These are phyloP conservation scores for Cicer arietinum DNA, from an alignment of 306 rosid species.

Conservation along the genomic window DNA sequence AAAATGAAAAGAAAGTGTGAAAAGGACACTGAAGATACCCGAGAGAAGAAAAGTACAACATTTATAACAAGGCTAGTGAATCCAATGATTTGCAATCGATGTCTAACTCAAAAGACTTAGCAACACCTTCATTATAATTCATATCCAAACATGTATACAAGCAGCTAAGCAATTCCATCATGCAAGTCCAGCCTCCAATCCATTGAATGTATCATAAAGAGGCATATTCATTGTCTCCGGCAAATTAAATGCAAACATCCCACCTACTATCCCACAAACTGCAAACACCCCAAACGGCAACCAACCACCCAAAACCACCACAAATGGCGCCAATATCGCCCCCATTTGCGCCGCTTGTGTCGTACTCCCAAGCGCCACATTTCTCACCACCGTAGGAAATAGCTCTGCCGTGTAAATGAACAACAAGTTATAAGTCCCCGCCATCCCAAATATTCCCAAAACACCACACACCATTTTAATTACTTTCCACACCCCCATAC, in stretches of 20 bases:
- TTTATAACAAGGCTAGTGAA: no score
- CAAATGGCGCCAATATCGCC: slow-evolving; percentile 80
- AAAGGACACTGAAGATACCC: no score
- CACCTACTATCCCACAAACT: slow-evolving; percentile 61
- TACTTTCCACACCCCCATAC: slow-evolving; percentile 56
- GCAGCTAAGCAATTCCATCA: neutral
- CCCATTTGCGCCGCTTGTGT: slow-evolving; percentile 87
- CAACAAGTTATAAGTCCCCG: slow-evolving; percentile 79
- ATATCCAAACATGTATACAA: no score
- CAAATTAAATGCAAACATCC: slow-evolving; percentile 66
- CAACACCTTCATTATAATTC: no score
- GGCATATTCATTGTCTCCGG: slow-evolving; percentile 87
- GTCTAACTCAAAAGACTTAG: no score
- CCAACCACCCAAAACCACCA: slow-evolving; percentile 79
- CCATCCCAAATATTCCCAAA: slow-evolving; percentile 88
- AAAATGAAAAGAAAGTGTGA: no score
- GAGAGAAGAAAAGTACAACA: no score
- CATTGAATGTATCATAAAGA: slow-evolving; percentile 74
- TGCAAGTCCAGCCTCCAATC: slow-evolving; percentile 52
- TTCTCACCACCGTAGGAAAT: slow-evolving; percentile 90
- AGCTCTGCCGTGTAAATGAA: slow-evolving; percentile 77
- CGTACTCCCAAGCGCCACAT: slow-evolving; percentile 70
- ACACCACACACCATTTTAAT: slow-evolving; percentile 69
- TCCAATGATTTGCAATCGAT: no score
- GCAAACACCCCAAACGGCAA: slow-evolving; percentile 74